These are phyloP conservation scores for Candida dubliniensis DNA, from an alignment of 1,139 yeast genomes.

Conservation along the genomic window DNA sequence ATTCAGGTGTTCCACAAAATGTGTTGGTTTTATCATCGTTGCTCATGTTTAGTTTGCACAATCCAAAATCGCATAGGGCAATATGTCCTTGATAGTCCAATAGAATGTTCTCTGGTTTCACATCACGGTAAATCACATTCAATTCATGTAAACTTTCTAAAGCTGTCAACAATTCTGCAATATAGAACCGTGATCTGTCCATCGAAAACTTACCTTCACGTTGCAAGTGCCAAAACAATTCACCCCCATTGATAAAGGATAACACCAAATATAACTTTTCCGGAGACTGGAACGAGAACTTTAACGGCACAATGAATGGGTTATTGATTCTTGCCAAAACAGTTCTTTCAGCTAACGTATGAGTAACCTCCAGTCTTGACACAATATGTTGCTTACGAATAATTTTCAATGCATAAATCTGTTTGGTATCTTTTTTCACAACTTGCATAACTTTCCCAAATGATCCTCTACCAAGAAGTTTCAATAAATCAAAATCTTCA, in stretches of 20 bases:
- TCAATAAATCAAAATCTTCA: constrained; percentile 88
- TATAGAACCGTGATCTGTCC: constrained; percentile 87
- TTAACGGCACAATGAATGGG: constrained; percentile 97
- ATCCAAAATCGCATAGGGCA: constrained; percentile 94
- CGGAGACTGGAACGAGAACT: constrained; percentile 94
- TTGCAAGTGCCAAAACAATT: constrained; percentile 90
- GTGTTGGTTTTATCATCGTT: constrained; percentile 87
- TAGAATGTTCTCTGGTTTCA: constrained; percentile 92
- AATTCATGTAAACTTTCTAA: constrained; percentile 86
- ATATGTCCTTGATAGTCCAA: constrained; percentile 96
- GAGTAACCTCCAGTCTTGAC: constrained; percentile 91
- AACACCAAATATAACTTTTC: constrained; percentile 88
- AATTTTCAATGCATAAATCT: constrained; percentile 90
- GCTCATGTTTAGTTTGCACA: constrained; percentile 92
- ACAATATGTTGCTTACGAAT: constrained; percentile 92
- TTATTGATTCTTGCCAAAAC: constrained; percentile 89
- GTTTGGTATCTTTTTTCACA: constrained; percentile 89
- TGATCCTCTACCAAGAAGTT: constrained; percentile 96
- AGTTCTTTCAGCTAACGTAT: constrained; percentile 93
- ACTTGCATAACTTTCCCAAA: constrained; percentile 99
- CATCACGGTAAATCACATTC: constrained; percentile 90
- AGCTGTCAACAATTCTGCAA: constrained; percentile 91
- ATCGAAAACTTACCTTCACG: constrained; percentile 86
- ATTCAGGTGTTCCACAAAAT: constrained; percentile 96
- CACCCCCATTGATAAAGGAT: constrained; percentile 97